Evolutionary conservation across 345 rosid genomes (phyloP).

Genomic region (Eucalyptus melliodora): DNA sequence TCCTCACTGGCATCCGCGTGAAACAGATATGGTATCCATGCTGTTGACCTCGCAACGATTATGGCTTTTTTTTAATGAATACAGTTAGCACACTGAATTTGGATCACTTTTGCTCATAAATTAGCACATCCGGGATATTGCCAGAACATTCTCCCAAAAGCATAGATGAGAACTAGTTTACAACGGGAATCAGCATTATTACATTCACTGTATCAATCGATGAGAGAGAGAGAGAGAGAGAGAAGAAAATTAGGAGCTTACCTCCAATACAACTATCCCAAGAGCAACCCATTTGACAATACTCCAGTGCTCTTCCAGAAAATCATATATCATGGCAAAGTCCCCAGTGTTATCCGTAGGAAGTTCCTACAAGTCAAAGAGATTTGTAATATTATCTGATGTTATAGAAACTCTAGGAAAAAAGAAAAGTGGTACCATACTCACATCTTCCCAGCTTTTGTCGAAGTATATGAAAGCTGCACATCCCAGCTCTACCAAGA

Average conservation of each 20-base stretch:
- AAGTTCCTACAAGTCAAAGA: background rate
- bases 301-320: slow-evolving; percentile 74
- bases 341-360: slow-evolving; percentile 66
- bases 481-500: slow-evolving; percentile 79
- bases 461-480: slow-evolving; percentile 92
- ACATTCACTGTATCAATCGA: background rate
- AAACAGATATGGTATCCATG: background rate
- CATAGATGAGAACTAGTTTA: background rate
- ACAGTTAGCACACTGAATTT: background rate
- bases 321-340: slow-evolving; percentile 55
- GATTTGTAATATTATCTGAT: background rate
- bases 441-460: slow-evolving; percentile 78
- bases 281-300: slow-evolving; percentile 90
- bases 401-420: background rate
- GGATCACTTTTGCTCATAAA: background rate
- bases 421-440: background rate
- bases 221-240: background rate
- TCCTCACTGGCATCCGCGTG: background rate
- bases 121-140: background rate
- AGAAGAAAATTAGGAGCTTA: slow-evolving; percentile 3
- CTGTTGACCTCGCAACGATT: background rate
- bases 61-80: background rate
- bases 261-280: slow-evolving; percentile 82
- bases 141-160: background rate
- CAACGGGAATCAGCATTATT: background rate